Evolutionary conservation across 768 basidiomycete genomes (phyloP), one percentile per base, ranked within the genome.

Genomic region (Rhodotorula sphaerocarpa): DNA sequence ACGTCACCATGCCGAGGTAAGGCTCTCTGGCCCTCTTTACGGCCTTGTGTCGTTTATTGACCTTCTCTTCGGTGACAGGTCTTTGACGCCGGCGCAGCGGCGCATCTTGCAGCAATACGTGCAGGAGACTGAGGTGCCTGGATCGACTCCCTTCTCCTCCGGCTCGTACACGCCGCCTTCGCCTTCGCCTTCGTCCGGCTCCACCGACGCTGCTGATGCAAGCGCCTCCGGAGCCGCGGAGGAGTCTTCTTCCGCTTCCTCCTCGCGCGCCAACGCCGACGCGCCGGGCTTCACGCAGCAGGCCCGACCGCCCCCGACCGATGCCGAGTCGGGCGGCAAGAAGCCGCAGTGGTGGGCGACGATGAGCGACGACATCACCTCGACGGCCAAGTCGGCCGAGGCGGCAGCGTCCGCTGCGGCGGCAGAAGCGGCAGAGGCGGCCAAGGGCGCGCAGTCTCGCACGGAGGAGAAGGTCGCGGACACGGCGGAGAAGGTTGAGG

Each of bases 61-160:
- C 61, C 47, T 7, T 21, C 36, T 44, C 28, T 34, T 21, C 36
- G 48, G 28, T 59, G 18, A 50, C 74, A 96, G 93, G 77, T 82
- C 87, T 25, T 79, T 97, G 62, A 85, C 88, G 5, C 76, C 81
- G 65, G 84, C 84, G 41, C 93, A 99, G 78, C 84, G 86, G 63
- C 84, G 87, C 73, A 84, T 96, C 63, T 75, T 97, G 45, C 83
- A 97, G 76, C 82, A 84, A 66, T 97, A 86, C 72, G 93, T 89
- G 25, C 87, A 91, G 73, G 92, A 96, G 51, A 69, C 68, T 28
- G 54, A 69, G 16, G 44, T 63, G 23, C 68, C 68, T 3, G 68
- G 68, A 31, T 65, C 64, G 27, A 56, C 68, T 41, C 43, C 7
- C 42, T 18, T 28, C 41, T 30, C 3, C 14, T 5, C 5, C 46